Evolutionary conservation across 192 early-diverging fungal genomes (phyloP), one percentile per base, ranked within the genome.

Genomic region (Coemansia sp.): DNA sequence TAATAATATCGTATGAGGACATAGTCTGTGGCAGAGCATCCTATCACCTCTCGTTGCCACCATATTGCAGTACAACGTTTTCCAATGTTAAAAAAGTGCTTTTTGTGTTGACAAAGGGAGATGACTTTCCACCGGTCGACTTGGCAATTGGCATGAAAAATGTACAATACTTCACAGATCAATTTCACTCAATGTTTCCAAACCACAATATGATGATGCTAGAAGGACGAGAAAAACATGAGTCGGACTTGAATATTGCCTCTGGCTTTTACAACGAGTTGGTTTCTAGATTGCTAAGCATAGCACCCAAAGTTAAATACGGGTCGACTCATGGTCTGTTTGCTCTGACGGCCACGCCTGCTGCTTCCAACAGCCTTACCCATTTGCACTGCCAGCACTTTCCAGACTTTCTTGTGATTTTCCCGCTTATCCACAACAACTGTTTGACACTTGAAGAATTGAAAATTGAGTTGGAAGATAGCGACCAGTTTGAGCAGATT

Each of bases 401-500:
- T 21, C 34, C 5, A 18, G 56, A 58, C 8, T 37, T 37, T 9
- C 26, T n/a, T 11, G 34, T 21, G 0, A 58, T 58, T 36, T 58
- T 33, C 10, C 26, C 56, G 3, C 33, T 58, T 37, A 36, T 58
- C n/a, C 56, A 18, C 56, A 34, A 20, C 18, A 58, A 58, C 34
- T 9, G 16, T 14, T 9, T 10, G 33, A 36, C 31, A 3, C 34
- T 58, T 8, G 56, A 58, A 31, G 56, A 58, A 10, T 31, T 58
- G 18, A 34, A 36, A 9, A 37, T 58, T 36, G 56, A 58, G 14
- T 34, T 58, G 14, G 56, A 58, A 31, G 34, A 34, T 16, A 21
- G 33, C 21, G 34, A 58, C 56, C 56, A 58, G 14, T 58, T 58
- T 20, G 56, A 58, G 14, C 34, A 11, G 18, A 58, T 58, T 21